These are phyloP conservation scores for Pythium phragmitis DNA, from an alignment of 352 stramenopile species.

Conservation along the genomic window DNA sequence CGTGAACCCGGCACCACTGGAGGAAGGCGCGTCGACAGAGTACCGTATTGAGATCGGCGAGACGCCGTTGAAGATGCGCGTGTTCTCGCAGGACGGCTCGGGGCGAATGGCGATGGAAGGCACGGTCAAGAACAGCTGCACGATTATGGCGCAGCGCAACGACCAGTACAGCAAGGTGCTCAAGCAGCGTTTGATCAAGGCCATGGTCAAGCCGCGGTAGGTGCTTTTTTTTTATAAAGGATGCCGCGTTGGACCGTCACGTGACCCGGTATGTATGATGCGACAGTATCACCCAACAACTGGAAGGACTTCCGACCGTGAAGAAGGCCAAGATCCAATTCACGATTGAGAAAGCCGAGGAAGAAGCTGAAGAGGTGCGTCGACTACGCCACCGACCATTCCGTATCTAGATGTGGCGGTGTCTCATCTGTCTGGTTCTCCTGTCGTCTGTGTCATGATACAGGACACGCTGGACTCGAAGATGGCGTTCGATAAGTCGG, in stretches of 20 bases:
- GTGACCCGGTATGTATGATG: not conserved
- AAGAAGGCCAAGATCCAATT: conserved; percentile 83
- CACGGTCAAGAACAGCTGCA: conserved; percentile 85
- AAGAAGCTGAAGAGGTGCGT: conserved; percentile 64
- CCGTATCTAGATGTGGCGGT: not conserved
- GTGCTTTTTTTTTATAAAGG: not conserved
- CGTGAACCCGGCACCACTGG: conserved; percentile 73
- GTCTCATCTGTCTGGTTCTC: conserved; percentile 9
- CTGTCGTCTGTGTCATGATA: conserved; percentile 1
- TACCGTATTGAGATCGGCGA: conserved; percentile 80
- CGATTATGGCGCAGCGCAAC: conserved; percentile 80
- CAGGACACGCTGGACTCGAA: conserved; percentile 30
- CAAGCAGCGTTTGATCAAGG: conserved; percentile 84
- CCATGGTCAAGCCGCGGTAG: conserved; percentile 72
- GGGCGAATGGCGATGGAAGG: conserved; percentile 87
- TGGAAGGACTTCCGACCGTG: conserved; percentile 73
- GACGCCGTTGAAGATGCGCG: conserved; percentile 78
- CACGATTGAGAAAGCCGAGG: conserved; percentile 76
- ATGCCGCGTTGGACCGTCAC: not conserved
- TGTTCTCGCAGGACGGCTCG: conserved; percentile 84
- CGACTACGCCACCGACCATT: not conserved
- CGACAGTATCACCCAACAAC: conserved; percentile 66
- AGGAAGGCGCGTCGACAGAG: conserved; percentile 76
- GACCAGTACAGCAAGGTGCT: conserved; percentile 85
- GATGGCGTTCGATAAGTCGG: conserved; percentile 56